Base-by-base conservation (phyloP, 148 eudicot genomes). In the Chenopodium album region DNA sequence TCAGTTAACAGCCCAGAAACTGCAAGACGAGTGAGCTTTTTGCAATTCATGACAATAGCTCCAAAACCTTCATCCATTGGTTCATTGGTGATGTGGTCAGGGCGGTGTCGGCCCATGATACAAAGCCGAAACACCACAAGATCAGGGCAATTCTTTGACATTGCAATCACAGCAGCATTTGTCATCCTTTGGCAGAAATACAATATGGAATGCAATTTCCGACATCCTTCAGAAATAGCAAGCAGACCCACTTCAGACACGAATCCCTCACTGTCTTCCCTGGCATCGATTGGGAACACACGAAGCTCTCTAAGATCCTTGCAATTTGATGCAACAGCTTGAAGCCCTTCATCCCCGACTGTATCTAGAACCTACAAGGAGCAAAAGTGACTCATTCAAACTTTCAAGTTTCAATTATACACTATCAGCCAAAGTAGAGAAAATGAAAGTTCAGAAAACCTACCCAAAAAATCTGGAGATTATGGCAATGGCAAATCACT, bases 41-140 rank as follows among this genome's bases (percentile, higher is more conserved):
- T 91, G 80, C 98, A 94, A 80, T 94, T 93, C 91, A 88, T 88
- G 79, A 93, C 98, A 80, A 93, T 93, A 85, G 98, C 95, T 41
- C 98, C 98, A 82, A 93, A 93, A 48, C 98, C 98, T 85, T 89
- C 94, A 63, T 94, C 98, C 98, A 94, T 94, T 44, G 98, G 95
- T 81, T 91, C 92, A 14, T 86, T 85, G 11, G 98, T 94, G 44
- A 85, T 23, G 60, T 88, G 90, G 76, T 92, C 98, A 28, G 95
- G 94, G 52, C 88, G 85, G 76, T 87, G 93, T 28, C 95, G 91
- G 2, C 92, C 95, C 91, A 94, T 92, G 71, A 94, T 94, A 76
- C 98, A 94, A 2, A 94, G 95, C 8, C 98, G 90, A 80, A 94
- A 94, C 66, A 94, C 95, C 71, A 89, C 85, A 50, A 94, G 95